These are phyloP conservation scores for Scopulariopsis brevicaulis DNA, from an alignment of 2,329 filamentous ascomycete genomes.

Conservation along the genomic window DNA sequence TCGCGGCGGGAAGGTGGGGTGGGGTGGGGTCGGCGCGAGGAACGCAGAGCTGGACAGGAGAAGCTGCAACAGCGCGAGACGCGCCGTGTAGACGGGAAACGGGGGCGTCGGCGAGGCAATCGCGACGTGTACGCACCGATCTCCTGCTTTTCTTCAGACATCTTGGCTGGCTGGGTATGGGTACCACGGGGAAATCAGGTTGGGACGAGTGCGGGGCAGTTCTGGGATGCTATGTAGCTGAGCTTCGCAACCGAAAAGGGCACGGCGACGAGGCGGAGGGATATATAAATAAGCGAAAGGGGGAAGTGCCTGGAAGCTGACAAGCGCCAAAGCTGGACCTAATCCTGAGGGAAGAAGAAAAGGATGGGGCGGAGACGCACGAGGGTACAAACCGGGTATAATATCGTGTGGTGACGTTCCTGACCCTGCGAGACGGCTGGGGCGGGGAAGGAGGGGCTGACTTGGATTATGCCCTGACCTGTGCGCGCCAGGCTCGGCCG, in stretches of 20 bases:
- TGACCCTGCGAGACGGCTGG: background rate
- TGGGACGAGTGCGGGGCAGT: constrained; percentile 6
- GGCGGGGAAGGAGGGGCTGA: constrained; percentile 5
- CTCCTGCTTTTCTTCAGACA: constrained; percentile 31
- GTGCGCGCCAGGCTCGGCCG: background rate
- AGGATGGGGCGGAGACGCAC: background rate
- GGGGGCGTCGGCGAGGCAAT: background rate
- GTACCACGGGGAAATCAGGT: constrained; percentile 5
- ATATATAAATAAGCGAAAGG: background rate
- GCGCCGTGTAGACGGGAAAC: background rate
- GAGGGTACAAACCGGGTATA: background rate
- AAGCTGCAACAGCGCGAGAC: background rate
- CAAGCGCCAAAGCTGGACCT: background rate
- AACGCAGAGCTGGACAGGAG: background rate
- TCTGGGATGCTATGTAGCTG: constrained; percentile 6
- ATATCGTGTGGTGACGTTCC: background rate
- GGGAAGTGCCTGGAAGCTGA: background rate
- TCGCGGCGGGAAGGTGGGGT: constrained; percentile 1
- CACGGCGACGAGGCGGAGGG: background rate
- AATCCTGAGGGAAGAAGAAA: background rate
- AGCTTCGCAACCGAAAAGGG: background rate
- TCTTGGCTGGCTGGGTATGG: constrained; percentile 15
- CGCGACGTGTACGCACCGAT: constrained; percentile 21
- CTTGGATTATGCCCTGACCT: constrained; percentile 1
- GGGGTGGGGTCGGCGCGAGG: background rate